phyloP scores from a whole-genome alignment of 1,284 basidiomycete species.

The Ganoderma leucocontextum region DNA sequence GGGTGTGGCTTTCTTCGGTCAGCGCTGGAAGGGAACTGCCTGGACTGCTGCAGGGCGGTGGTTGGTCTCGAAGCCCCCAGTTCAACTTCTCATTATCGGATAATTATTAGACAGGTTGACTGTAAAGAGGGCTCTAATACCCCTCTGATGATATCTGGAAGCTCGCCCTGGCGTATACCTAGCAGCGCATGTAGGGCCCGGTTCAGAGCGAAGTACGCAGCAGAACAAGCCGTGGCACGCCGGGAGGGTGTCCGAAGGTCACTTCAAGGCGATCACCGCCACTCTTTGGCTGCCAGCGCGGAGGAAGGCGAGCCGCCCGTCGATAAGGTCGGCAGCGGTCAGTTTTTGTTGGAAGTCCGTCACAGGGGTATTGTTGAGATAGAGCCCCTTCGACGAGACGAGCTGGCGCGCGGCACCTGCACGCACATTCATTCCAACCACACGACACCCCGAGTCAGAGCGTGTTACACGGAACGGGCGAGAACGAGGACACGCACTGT shows the following conservation, averaged over 20 bases:
- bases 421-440: background rate
- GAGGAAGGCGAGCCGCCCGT: slow-evolving; percentile 70
- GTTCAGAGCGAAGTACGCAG: background rate
- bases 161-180: background rate
- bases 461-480: background rate
- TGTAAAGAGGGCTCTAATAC: slow-evolving; percentile 5
- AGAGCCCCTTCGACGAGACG: slow-evolving; percentile 58
- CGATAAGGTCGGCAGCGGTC: slow-evolving; percentile 62
- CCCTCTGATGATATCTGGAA: background rate
- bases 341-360: slow-evolving; percentile 55
- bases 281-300: slow-evolving; percentile 82
- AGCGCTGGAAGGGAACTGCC: background rate
- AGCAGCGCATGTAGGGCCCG: background rate
- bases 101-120: slow-evolving; percentile 8
- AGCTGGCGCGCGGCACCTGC: slow-evolving; percentile 65
- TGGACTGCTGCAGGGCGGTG: slow-evolving; percentile 10
- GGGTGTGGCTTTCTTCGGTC: background rate
- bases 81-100: slow-evolving; percentile 1
- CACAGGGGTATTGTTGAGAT: slow-evolving; percentile 58
- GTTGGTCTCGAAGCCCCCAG: background rate
- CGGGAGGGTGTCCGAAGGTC: background rate
- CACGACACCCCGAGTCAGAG: background rate
- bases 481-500: slow-evolving; percentile 50
- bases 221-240: background rate
- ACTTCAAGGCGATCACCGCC: slow-evolving; percentile 58